A percentile compares a stretch with the other conserved stretches of the same genome.
Evolutionary conservation across 805 yeast genomes (phyloP).

Genomic region (Ogataea philodendri): DNA sequence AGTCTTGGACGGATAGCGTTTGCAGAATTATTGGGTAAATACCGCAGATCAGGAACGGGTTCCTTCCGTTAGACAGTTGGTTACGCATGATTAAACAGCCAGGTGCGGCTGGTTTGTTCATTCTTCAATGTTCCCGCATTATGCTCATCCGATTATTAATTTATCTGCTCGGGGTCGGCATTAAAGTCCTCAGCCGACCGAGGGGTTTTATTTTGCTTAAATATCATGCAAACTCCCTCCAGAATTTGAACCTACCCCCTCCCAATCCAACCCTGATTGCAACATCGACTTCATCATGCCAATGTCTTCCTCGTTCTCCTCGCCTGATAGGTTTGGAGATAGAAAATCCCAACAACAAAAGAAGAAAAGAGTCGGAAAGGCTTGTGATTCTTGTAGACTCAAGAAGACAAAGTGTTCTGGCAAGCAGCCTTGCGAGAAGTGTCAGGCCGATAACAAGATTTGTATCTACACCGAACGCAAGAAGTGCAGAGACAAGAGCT

Average conservation of each 20-base stretch:
- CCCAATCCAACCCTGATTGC: not conserved
- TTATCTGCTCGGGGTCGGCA: slow-evolving; percentile 10
- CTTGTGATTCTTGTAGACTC: slow-evolving; percentile 61
- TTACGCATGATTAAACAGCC: too few species aligned
- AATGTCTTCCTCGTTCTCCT: slow-evolving; percentile 5
- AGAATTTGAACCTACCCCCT: not conserved
- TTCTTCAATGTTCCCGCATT: too few species aligned
- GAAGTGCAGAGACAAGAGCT: slow-evolving; percentile 51
- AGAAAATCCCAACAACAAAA: slow-evolving; percentile 16
- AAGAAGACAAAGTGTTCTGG: slow-evolving; percentile 67
- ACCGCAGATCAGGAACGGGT: too few species aligned
- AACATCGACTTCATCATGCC: not conserved
- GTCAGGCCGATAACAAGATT: slow-evolving; percentile 53
- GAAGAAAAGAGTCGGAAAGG: slow-evolving; percentile 61
- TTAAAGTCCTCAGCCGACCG: slow-evolving; percentile 1
- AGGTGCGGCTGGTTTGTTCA: too few species aligned
- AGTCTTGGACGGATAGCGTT: too few species aligned
- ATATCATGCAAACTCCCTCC: slow-evolving; percentile 1
- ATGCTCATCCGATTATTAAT: slow-evolving; percentile 7
- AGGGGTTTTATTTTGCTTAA: slow-evolving; percentile 6
- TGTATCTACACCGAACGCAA: slow-evolving; percentile 59
- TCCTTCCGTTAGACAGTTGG: too few species aligned
- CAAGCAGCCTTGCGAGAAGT: slow-evolving; percentile 56
- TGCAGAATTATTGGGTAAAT: too few species aligned
- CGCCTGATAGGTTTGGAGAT: slow-evolving; percentile 14